These are phyloP conservation scores for Scutellaria baicalensis DNA, from an alignment of 257 asterid genomes.

Conservation along the genomic window DNA sequence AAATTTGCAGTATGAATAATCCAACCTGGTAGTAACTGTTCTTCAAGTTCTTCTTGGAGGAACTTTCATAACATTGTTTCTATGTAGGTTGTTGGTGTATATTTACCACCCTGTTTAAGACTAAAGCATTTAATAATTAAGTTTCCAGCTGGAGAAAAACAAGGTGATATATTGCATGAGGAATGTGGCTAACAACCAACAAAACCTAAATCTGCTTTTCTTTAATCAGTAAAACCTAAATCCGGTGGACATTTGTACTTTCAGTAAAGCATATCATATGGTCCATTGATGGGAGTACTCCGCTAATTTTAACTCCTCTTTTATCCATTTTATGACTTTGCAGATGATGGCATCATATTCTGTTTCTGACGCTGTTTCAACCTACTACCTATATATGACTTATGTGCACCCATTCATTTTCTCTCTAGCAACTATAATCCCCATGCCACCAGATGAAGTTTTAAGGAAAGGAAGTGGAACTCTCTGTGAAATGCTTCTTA, in stretches of 20 bases:
- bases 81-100: not conserved
- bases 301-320: slow-evolving; percentile 1
- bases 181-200: not conserved
- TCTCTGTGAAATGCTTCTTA: slow-evolving; percentile 97
- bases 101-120: not conserved
- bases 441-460: slow-evolving; percentile 99
- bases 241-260: not conserved
- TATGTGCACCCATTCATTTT: slow-evolving; percentile 97
- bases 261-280: slow-evolving; percentile 6
- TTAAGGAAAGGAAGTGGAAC: slow-evolving; percentile 99
- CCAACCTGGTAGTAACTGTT: not conserved
- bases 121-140: not conserved
- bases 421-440: slow-evolving; percentile 96
- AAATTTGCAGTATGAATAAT: not conserved
- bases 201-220: not conserved
- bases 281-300: not conserved
- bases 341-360: slow-evolving; percentile 99
- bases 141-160: slow-evolving; percentile 7
- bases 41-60: not conserved
- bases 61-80: slow-evolving; percentile 9
- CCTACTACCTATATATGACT: slow-evolving; percentile 95
- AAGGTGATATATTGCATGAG: not conserved
- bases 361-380: slow-evolving; percentile 98
- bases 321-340: slow-evolving; percentile 25
- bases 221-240: not conserved